A percentile compares a stretch with the other conserved stretches of the same genome.
Evolutionary conservation across 192 early-diverging fungal species (phyloP).

Genomic region (Entomortierella chlamydospora): DNA sequence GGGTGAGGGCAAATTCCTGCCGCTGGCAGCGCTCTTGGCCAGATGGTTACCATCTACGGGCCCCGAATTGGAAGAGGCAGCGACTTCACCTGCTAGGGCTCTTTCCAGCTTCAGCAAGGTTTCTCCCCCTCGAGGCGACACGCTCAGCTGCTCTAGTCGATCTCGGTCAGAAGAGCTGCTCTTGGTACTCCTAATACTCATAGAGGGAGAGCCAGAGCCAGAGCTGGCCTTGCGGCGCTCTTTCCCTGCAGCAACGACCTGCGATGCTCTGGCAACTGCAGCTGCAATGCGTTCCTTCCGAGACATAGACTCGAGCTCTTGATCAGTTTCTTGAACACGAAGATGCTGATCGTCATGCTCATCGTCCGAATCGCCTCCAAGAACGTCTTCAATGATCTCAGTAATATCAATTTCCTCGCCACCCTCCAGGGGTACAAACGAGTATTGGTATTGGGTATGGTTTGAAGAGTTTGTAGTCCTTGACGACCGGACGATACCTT

Average conservation of each 20-base stretch:
- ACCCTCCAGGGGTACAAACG: constrained; percentile 52
- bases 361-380: constrained; percentile 49
- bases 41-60: background rate
- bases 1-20: constrained; percentile 44
- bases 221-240: constrained; percentile 36
- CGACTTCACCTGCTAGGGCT: constrained; percentile 23
- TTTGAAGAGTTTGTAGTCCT: constrained; percentile 11
- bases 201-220: background rate
- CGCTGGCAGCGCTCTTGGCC: background rate
- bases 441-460: constrained; percentile 39
- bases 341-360: constrained; percentile 23
- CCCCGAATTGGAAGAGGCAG: background rate
- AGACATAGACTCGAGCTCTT: constrained; percentile 28
- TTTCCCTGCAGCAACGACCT: constrained; percentile 43
- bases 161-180: constrained; percentile 17
- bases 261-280: constrained; percentile 33
- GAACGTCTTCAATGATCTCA: constrained; percentile 59
- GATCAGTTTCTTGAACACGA: background rate
- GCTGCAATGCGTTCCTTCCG: constrained; percentile 39
- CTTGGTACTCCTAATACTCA: background rate
- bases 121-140: constrained; percentile 34
- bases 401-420: constrained; percentile 57
- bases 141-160: constrained; percentile 26
- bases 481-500: constrained; percentile 42
- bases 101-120: constrained; percentile 48